Evolutionary conservation across 345 rosid genomes (phyloP).

Genomic region (Eucalyptus leucophloia): DNA sequence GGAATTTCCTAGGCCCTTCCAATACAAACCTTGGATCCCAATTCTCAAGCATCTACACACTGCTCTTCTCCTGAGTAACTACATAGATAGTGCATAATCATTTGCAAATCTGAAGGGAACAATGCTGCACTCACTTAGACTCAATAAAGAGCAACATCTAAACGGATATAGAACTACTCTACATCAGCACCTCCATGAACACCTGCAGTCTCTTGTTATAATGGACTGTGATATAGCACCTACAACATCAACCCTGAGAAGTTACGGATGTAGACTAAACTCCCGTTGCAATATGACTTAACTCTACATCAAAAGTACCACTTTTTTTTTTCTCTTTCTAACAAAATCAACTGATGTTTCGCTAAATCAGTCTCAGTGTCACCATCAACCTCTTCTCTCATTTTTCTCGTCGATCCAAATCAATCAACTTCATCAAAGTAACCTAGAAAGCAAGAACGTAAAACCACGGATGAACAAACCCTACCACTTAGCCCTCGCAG

Average conservation of each 20-base stretch:
- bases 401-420: not conserved
- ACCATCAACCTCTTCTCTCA: not conserved
- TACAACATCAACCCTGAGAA: not conserved
- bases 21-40: not conserved
- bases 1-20: not conserved
- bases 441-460: not conserved
- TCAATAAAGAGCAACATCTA: not conserved
- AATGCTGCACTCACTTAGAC: not conserved
- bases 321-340: not conserved
- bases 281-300: not conserved
- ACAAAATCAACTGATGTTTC: not conserved
- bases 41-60: not conserved
- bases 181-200: not conserved
- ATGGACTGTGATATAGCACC: not conserved
- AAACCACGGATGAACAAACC: not conserved
- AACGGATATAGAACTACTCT: not conserved
- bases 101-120: not conserved
- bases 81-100: not conserved
- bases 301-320: not conserved
- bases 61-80: not conserved
- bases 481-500: constrained; percentile 94
- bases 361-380: not conserved
- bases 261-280: not conserved
- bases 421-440: not conserved
- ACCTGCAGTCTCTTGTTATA: not conserved